A percentile compares a stretch with the other conserved stretches of the same genome.
These are phyloP conservation scores for Candida neerlandica DNA, from an alignment of 1,139 yeast genomes.

Conservation along the genomic window DNA sequence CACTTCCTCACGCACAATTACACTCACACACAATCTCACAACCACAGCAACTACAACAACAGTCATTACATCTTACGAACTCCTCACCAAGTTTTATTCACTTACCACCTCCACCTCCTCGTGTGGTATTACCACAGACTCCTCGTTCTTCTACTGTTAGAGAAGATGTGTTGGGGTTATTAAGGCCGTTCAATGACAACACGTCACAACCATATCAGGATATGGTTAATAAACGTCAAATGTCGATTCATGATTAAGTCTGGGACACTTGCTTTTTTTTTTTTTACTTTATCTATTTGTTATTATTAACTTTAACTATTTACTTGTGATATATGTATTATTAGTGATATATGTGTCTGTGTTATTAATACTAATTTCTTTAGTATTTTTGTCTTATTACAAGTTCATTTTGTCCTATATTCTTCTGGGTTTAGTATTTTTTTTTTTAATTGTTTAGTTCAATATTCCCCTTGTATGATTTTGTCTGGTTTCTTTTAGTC, in stretches of 20 bases:
- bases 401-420: no score
- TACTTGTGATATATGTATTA: neutral
- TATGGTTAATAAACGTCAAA: conserved; percentile 4
- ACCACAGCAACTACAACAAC: neutral
- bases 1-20: conserved; percentile 1
- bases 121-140: conserved; percentile 4
- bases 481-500: no score
- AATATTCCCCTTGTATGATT: no score
- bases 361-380: no score
- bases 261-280: neutral
- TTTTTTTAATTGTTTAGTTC: neutral
- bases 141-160: conserved; percentile 6
- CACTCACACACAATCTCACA: conserved; percentile 3
- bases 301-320: neutral
- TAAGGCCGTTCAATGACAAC: conserved; percentile 5
- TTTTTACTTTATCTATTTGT: neutral
- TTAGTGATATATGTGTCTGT: neutral
- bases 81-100: conserved; percentile 9
- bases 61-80: neutral
- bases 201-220: conserved; percentile 5
- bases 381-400: neutral
- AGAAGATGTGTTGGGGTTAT: conserved; percentile 7
- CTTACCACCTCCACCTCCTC: conserved; percentile 5
- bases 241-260: conserved; percentile 1
- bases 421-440: neutral